These are phyloP conservation scores for Cokeromyces recurvatus DNA, from an alignment of 371 early-diverging fungal species.

Conservation along the genomic window DNA sequence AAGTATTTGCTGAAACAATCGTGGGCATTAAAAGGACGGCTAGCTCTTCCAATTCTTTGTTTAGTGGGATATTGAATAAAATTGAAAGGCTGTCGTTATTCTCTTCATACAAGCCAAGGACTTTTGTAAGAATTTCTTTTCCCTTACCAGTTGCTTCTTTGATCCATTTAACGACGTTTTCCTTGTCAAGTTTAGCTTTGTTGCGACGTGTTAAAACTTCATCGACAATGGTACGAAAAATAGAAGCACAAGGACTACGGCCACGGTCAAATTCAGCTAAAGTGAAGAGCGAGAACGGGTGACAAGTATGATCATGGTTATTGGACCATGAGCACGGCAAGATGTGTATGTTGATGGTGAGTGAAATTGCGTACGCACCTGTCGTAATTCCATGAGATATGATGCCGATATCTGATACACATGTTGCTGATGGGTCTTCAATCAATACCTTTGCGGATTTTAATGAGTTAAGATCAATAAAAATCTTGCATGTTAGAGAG, in stretches of 20 bases:
- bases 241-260: slow-evolving; percentile 5
- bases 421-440: slow-evolving; percentile 4
- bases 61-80: too few species aligned
- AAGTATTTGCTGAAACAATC: too few species aligned
- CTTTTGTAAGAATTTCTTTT: too few species aligned
- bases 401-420: background rate
- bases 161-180: too few species aligned
- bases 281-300: slow-evolving; percentile 7
- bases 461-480: too few species aligned
- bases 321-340: slow-evolving; percentile 10
- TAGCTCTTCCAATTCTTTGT: too few species aligned
- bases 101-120: too few species aligned
- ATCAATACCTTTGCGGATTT: slow-evolving; percentile 3
- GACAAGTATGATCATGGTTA: slow-evolving; percentile 8
- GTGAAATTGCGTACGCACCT: slow-evolving; percentile 10
- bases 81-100: too few species aligned
- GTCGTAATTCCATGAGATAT: slow-evolving; percentile 8
- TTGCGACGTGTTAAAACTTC: background rate
- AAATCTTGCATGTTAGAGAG: too few species aligned
- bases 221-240: slow-evolving; percentile 6
- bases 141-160: too few species aligned
- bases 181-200: background rate
- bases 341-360: slow-evolving; percentile 8
- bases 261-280: slow-evolving; percentile 13
- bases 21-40: too few species aligned